Percentiles rank a stretch among this genome's conserved stretches.
Evolutionary conservation across 352 stramenopile genomes (phyloP).

Genomic region (Phytophthora sp.): DNA sequence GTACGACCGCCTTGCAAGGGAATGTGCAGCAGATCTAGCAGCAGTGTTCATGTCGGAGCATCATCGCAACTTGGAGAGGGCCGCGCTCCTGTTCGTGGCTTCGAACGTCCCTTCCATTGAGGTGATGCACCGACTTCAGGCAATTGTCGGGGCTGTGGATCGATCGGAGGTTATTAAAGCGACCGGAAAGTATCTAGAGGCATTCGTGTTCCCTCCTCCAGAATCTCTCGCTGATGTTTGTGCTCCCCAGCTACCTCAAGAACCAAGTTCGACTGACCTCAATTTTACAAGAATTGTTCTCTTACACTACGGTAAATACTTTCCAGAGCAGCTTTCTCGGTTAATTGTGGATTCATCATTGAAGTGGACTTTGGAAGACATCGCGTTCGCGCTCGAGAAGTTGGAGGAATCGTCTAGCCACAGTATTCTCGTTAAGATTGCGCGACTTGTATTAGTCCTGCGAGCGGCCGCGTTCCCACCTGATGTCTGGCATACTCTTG

Average conservation of each 20-base stretch:
- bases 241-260: slow-evolving; percentile 10
- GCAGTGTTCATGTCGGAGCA: slow-evolving; percentile 58
- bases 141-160: slow-evolving; percentile 48
- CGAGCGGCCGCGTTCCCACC: slow-evolving; percentile 37
- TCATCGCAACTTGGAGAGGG: slow-evolving; percentile 64
- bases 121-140: slow-evolving; percentile 63
- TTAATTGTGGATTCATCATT: slow-evolving; percentile 79
- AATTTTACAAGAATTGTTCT: slow-evolving; percentile 75
- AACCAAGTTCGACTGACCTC: slow-evolving; percentile 7
- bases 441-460: slow-evolving; percentile 67
- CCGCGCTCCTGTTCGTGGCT: slow-evolving; percentile 73
- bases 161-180: slow-evolving; percentile 59
- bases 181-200: slow-evolving; percentile 76
- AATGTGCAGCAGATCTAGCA: slow-evolving; percentile 71
- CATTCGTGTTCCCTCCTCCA: slow-evolving; percentile 71
- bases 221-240: slow-evolving; percentile 31
- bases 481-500: slow-evolving; percentile 39
- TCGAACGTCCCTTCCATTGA: slow-evolving; percentile 66
- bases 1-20: slow-evolving; percentile 74
- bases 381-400: slow-evolving; percentile 68
- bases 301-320: slow-evolving; percentile 75
- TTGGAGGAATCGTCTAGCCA: slow-evolving; percentile 52
- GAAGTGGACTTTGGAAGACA: slow-evolving; percentile 71
- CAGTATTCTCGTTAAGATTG: slow-evolving; percentile 65
- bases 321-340: slow-evolving; percentile 72